Base-by-base conservation (phyloP, 768 basidiomycete species). In the Suillus fuscotomentosus region DNA sequence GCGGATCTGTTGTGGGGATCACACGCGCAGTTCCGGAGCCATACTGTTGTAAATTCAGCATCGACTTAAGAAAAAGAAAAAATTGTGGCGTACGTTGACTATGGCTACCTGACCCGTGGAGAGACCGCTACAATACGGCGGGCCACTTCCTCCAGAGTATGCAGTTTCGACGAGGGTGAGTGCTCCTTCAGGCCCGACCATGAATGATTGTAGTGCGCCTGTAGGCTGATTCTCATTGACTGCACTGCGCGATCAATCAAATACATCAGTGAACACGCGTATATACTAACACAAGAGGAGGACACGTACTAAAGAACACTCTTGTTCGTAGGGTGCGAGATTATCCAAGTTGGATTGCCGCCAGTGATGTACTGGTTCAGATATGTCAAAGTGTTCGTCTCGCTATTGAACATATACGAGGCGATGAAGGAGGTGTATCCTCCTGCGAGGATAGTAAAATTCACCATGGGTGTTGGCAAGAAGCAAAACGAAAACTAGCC, bases 371-470 rank as follows among this genome's bases (percentile, higher is more conserved):
- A 78, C 70, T 83, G 82, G 68, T 76, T 74, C 47, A 82, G 63
- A 27, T 87, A 76, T 2, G 82, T 79, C 60, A 90, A 73, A 6
- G 81, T 75, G 17, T 78, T 79, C 22, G 79, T 76, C 24, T 83
- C 78, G 13, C 84, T 75, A 69, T 85, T 82, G 76, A 90, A 91
- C 42, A 85, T 70, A 73, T 89, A 90, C 0, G 86, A 83, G 2
- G 85, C 86, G 61, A 91, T 79, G 68, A 86, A 88, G 64, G 84
- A 74, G 27, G 77, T 73, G 70, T 85, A 90, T 17, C 88, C 88
- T 41, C 89, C 88, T 38, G 89, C 89, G 42, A 90, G 80, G 66
- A 91, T 87, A 5, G 80, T 88, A 70, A 88, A 85, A 62, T 84
- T 81, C 68, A 90, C 88, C 89, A 90, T 90, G 51, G 24, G 47